Percentiles rank a stretch among this genome's conserved stretches.
These are phyloP conservation scores for Blastocystis sp. DNA, from an alignment of 352 stramenopile species.

Conservation along the genomic window DNA sequence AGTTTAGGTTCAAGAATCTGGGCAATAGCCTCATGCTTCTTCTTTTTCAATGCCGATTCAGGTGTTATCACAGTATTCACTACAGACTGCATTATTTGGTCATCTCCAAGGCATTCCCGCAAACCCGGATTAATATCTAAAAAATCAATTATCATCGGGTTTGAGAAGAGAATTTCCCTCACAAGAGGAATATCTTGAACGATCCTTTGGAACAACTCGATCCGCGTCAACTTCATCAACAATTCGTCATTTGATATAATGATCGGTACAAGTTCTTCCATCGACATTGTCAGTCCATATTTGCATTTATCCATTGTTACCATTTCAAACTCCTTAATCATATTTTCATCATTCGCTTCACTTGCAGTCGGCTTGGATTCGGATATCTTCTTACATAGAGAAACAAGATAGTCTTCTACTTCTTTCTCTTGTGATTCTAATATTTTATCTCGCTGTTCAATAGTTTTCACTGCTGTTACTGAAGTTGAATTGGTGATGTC, in stretches of 20 bases:
- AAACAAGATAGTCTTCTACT: conserved; percentile 44
- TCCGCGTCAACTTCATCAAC: not conserved
- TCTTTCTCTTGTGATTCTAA: conserved; percentile 56
- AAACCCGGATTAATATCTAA: conserved; percentile 22
- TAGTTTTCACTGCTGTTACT: not conserved
- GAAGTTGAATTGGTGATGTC: conserved; percentile 25
- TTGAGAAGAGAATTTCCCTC: not conserved
- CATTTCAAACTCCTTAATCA: not conserved
- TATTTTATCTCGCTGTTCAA: not conserved
- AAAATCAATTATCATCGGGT: conserved; percentile 31
- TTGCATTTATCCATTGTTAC: not conserved
- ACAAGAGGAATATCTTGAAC: not conserved
- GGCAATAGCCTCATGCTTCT: not conserved
- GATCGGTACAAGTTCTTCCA: not conserved
- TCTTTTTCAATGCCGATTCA: not conserved
- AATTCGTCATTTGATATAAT: conserved; percentile 23
- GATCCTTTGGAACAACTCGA: not conserved
- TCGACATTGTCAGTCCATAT: not conserved
- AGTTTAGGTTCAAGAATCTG: not conserved
- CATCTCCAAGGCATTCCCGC: not conserved
- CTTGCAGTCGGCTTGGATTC: not conserved
- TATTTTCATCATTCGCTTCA: not conserved
- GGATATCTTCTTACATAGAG: not conserved
- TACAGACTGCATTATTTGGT: not conserved
- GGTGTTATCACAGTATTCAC: not conserved